Evolutionary conservation across 768 basidiomycete genomes (phyloP), one percentile per base, ranked within the genome.

Genomic region (Naematelia encephala): DNA sequence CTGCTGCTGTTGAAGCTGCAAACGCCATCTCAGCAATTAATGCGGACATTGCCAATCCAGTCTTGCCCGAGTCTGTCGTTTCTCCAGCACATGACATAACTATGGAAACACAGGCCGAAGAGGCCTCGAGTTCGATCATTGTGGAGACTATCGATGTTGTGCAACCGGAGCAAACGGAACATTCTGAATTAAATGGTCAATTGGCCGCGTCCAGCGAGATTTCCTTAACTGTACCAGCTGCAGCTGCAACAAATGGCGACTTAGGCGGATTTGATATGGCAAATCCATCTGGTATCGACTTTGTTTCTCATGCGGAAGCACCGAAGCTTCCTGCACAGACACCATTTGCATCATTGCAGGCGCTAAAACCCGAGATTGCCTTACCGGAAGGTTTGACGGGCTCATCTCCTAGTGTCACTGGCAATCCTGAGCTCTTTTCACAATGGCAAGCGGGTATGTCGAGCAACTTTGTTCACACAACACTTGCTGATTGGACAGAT

Each of bases 381-480:
- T 59, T 72, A 1, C 75, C 77, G 0, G 65, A 69, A 39, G 75
- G 74, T 0, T 25, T 78, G 12, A 62, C 59, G 2, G 63, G 52
- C 0, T n/a, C 57, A 0, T 74, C 71, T 25, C 68, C 70, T 1
- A 72, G 68, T 48, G 74, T 77, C 0, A 48, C 56, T 14, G 53
- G 61, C 8, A 73, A 77, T 51, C 49, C 60, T 19, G 63, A 66
- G 11, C 60, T 72, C 25, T 61, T 75, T 26, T 45, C 55, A 27
- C 60, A 63, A 3, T 77, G 71, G 68, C 60, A 54, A 27, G 43
- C 61, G 29, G 64, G 77, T 75, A 29, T 19, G 51, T 52, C 51
- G 44, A 63, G 67, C 64, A 14, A 22, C 13, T 48, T 14, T 27
- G 29, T 34, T 42, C 26, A 27, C 12, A 34, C 49, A 25, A n/a